phyloP scores from a whole-genome alignment of 345 rosid species.

The Gossypioides kirkii region DNA sequence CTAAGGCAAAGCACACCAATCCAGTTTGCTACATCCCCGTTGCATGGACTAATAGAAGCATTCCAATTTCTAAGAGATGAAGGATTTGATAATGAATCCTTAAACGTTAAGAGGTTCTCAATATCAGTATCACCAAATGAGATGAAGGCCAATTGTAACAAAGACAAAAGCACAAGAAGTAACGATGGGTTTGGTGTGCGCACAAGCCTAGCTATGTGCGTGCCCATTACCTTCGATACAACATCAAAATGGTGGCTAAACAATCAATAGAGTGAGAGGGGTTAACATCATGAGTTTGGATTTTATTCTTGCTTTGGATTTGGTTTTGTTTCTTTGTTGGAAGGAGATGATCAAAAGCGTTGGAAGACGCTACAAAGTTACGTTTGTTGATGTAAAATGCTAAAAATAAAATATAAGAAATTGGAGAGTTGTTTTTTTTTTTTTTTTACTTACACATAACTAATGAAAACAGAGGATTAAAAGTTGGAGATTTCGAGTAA shows the following conservation, averaged over 20 bases:
- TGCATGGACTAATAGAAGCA: slow-evolving; percentile 35
- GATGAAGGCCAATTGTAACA: slow-evolving; percentile 16
- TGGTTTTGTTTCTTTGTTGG: neutral
- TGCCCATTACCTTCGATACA: slow-evolving; percentile 35
- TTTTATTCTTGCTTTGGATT: neutral
- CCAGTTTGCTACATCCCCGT: slow-evolving; percentile 41
- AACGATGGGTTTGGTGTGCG: slow-evolving; percentile 24
- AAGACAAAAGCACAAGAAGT: slow-evolving; percentile 12
- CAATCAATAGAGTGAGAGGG: slow-evolving; percentile 4
- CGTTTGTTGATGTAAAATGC: slow-evolving; percentile 10
- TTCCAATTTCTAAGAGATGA: slow-evolving; percentile 40
- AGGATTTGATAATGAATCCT: slow-evolving; percentile 25
- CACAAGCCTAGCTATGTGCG: slow-evolving; percentile 35
- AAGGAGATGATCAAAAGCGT: neutral
- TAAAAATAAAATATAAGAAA: slow-evolving; percentile 28
- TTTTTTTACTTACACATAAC: neutral
- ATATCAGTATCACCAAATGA: slow-evolving; percentile 24
- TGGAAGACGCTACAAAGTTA: neutral
- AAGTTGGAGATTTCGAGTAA: neutral
- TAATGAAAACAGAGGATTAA: neutral
- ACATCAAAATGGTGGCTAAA: slow-evolving; percentile 6
- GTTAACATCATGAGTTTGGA: neutral
- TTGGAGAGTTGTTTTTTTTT: neutral
- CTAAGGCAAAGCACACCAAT: slow-evolving; percentile 48
- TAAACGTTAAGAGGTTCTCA: slow-evolving; percentile 35